Evolutionary conservation across 345 rosid species (phyloP).

Genomic region (Reutealis trisperma): DNA sequence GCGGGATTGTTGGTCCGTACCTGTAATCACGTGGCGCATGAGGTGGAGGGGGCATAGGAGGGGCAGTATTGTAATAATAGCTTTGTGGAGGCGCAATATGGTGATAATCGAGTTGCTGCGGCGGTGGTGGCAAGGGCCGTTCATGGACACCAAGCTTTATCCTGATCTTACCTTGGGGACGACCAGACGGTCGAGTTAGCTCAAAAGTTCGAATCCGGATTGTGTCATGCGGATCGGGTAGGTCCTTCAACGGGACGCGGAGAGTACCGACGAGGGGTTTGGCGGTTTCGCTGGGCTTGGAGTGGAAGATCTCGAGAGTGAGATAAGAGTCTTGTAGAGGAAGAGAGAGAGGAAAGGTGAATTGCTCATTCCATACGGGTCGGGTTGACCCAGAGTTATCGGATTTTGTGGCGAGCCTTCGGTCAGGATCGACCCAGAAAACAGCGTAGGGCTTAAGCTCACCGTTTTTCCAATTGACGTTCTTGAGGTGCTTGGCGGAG

Average conservation of each 20-base stretch:
- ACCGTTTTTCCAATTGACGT: slow-evolving; percentile 61
- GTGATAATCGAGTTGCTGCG: slow-evolving; percentile 27
- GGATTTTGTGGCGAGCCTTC: slow-evolving; percentile 41
- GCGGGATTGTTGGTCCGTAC: slow-evolving; percentile 18
- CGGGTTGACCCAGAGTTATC: slow-evolving; percentile 43
- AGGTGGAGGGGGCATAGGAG: slow-evolving; percentile 25
- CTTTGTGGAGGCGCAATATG: slow-evolving; percentile 27
- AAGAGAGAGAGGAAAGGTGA: slow-evolving; percentile 35
- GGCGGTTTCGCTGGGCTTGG: slow-evolving; percentile 49
- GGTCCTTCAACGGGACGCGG: slow-evolving; percentile 35
- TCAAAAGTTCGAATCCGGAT: slow-evolving; percentile 33
- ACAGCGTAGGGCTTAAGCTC: slow-evolving; percentile 52
- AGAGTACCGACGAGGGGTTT: slow-evolving; percentile 57
- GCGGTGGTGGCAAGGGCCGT: slow-evolving; percentile 28
- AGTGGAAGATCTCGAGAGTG: slow-evolving; percentile 59
- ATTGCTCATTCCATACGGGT: slow-evolving; percentile 51
- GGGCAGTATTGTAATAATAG: slow-evolving; percentile 31
- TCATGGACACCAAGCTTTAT: slow-evolving; percentile 47
- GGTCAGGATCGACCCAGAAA: slow-evolving; percentile 50
- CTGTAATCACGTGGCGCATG: slow-evolving; percentile 18
- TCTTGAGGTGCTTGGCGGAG: slow-evolving; percentile 63
- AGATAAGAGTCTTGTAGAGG: slow-evolving; percentile 34
- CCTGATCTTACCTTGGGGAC: slow-evolving; percentile 60
- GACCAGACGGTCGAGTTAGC: slow-evolving; percentile 56
- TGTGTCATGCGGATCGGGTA: slow-evolving; percentile 27